Base-by-base conservation (phyloP, 192 early-diverging fungal genomes). In the Coemansia sp. region DNA sequence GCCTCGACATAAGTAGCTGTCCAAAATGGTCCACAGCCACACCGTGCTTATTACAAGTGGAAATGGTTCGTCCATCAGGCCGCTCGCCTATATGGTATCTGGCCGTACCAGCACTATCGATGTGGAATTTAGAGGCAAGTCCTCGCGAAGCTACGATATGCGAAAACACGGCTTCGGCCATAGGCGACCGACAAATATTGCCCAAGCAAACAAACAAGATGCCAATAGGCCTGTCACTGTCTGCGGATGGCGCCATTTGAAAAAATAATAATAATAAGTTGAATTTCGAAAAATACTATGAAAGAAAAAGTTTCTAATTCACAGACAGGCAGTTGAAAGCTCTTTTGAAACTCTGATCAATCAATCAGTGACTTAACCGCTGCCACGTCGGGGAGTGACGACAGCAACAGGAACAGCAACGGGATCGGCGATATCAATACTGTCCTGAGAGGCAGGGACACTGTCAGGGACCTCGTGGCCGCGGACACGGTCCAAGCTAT, bases 131-230 rank as follows among this genome's bases (percentile, higher is more conserved):
- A 5, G 83, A 72, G 18, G 67, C 52, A 16, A 94, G 79, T 8
- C 85, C 76, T 50, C 80, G 73, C 62, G 91, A 39, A 34, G 87
- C 83, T n/a, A 97, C 87, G 24, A 82, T 85, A 66, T 92, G 86
- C 1, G 81, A 76, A 74, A 99, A 98, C 10, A 97, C 97, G 8
- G 96, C 96, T 76, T 95, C 95, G 46, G 95, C 95, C 97, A 97
- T 98, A 5, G 94, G 93, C 7, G 88, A 90, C 43, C 94, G 88
- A 85, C 93, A 95, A 64, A 95, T 95, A 80, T 95, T 95, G 66
- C 94, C 94, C 57, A 89, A 80, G 58, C 88, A 88, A 27, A 88
- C 81, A 61, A 90, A 87, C n/a, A 87, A 77, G 38, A 90, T 88
- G 34, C 62, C 40, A 9, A 61, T 78, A 53, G 64, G 67, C 40